Evolutionary conservation across 805 yeast genomes (phyloP).

Genomic region (Kregervanrija fluxuum): DNA sequence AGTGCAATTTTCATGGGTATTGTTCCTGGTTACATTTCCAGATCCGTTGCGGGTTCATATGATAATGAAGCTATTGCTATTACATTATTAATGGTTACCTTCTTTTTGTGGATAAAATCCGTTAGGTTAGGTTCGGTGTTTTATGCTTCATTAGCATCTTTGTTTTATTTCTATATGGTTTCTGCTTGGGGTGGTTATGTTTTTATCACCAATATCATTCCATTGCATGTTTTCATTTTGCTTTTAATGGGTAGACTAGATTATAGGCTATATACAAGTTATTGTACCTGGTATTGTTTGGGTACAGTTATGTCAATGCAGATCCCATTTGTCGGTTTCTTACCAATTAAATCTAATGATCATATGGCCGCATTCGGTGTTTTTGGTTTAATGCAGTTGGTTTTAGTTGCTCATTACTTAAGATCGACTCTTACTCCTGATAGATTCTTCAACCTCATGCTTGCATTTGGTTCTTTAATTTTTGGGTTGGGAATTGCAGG

Average conservation of each 20-base stretch:
- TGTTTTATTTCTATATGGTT: constrained; percentile 96
- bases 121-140: constrained; percentile 84
- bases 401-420: constrained; percentile 77
- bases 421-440: constrained; percentile 62
- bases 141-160: constrained; percentile 76
- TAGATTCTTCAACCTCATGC: constrained; percentile 65
- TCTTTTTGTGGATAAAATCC: constrained; percentile 93
- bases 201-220: constrained; percentile 94
- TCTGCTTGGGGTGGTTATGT: constrained; percentile 99
- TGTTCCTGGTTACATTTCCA: constrained; percentile 96
- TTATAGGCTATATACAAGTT: constrained; percentile 77
- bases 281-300: constrained; percentile 92
- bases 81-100: constrained; percentile 89
- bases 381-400: constrained; percentile 89
- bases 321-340: constrained; percentile 96
- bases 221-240: constrained; percentile 86
- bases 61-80: constrained; percentile 99
- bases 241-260: constrained; percentile 91
- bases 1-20: constrained; percentile 95
- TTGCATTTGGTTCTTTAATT: constrained; percentile 50
- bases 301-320: constrained; percentile 99
- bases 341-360: constrained; percentile 94
- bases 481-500: constrained; percentile 60
- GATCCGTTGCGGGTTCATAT: constrained; percentile 98
- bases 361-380: constrained; percentile 98